phyloP scores from a whole-genome alignment of 345 rosid genomes.

The Citrus cavaleriei region DNA sequence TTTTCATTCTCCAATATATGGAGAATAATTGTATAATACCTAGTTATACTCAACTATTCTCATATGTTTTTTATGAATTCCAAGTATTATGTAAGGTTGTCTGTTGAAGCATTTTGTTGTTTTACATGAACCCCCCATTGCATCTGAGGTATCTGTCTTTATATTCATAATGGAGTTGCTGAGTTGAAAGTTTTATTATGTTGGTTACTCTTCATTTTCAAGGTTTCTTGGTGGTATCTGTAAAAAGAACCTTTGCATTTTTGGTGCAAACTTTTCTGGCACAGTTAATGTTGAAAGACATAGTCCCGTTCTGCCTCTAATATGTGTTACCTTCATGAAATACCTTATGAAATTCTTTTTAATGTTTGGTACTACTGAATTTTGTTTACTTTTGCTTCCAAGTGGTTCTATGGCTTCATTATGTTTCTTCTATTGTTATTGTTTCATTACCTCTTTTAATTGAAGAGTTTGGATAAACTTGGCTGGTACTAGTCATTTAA shows the following conservation, averaged over 20 bases:
- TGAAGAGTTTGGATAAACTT: background rate
- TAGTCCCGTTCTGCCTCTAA: background rate
- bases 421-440: background rate
- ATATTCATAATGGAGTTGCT: background rate
- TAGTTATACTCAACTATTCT: background rate
- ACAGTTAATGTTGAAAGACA: background rate
- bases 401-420: background rate
- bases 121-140: background rate
- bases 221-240: background rate
- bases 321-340: background rate
- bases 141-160: background rate
- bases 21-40: background rate
- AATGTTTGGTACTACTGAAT: background rate
- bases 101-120: background rate
- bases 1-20: background rate
- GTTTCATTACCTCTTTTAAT: background rate
- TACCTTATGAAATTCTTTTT: background rate
- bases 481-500: background rate
- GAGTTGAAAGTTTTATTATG: background rate
- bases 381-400: background rate
- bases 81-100: background rate
- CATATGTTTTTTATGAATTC: background rate
- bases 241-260: background rate
- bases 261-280: background rate
- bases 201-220: background rate